A percentile compares a stretch with the other conserved stretches of the same genome.
phyloP scores from a whole-genome alignment of 176 grass and related monocot genomes.

The Carex littledalei region DNA sequence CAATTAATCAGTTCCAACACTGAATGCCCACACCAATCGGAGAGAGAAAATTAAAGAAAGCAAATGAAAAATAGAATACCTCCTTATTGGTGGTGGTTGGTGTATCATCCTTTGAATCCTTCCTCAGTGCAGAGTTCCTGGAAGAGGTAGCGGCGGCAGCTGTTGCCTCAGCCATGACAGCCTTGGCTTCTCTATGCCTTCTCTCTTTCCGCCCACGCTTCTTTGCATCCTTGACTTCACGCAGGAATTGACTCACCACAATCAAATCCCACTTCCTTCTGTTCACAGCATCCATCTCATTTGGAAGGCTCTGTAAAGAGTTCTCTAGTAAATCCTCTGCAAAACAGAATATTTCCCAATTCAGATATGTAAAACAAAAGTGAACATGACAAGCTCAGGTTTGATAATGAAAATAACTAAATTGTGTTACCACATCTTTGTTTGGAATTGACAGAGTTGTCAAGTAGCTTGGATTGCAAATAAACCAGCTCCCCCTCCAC shows the following conservation, averaged over 20 bases:
- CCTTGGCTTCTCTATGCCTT: conserved; percentile 96
- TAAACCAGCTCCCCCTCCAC: conserved; percentile 86
- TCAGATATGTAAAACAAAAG: conserved; percentile 6
- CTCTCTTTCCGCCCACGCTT: conserved; percentile 95
- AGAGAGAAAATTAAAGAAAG: conserved; percentile 3
- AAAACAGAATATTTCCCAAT: conserved; percentile 2
- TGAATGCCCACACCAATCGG: neutral
- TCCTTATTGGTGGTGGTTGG: conserved; percentile 42
- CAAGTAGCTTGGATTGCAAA: conserved; percentile 81
- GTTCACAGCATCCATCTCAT: conserved; percentile 54
- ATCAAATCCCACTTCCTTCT: conserved; percentile 91
- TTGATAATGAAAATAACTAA: neutral
- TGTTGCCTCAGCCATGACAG: conserved; percentile 77
- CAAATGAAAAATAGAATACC: conserved; percentile 34
- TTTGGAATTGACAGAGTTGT: conserved; percentile 58
- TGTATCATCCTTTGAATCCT: conserved; percentile 59
- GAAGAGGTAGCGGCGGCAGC: conserved; percentile 73
- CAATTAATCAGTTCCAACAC: neutral
- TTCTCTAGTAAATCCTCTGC: conserved; percentile 75
- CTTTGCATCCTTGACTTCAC: conserved; percentile 89
- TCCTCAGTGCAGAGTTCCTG: conserved; percentile 65
- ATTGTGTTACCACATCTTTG: conserved; percentile 63
- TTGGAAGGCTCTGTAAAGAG: conserved; percentile 64
- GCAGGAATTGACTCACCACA: conserved; percentile 88
- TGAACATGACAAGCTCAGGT: neutral